phyloP scores from a whole-genome alignment of 2,329 filamentous ascomycete species.

The Coleophoma crateriformis region DNA sequence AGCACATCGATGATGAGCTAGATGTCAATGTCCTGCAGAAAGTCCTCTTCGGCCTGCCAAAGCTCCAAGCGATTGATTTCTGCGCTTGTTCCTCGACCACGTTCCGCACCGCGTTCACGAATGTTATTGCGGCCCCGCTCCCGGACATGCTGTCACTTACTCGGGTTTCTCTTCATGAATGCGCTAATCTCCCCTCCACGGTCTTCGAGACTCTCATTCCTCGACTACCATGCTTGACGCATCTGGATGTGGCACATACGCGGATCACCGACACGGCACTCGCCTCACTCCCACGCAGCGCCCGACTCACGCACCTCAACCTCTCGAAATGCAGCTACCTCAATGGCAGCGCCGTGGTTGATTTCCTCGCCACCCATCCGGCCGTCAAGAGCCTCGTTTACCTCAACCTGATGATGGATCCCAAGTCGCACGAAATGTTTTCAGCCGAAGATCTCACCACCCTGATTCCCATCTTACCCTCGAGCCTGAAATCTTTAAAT shows the following conservation, averaged over 20 bases:
- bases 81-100: slow-evolving; percentile 65
- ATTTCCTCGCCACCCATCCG: slow-evolving; percentile 67
- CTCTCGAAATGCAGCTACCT: slow-evolving; percentile 70
- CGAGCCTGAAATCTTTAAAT: slow-evolving; percentile 66
- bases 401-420: slow-evolving; percentile 68
- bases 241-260: slow-evolving; percentile 75
- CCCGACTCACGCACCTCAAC: slow-evolving; percentile 71
- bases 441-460: slow-evolving; percentile 58
- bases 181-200: slow-evolving; percentile 60
- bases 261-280: slow-evolving; percentile 69
- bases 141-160: slow-evolving; percentile 53
- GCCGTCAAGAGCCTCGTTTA: slow-evolving; percentile 63
- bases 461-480: slow-evolving; percentile 61
- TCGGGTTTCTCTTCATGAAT: slow-evolving; percentile 73
- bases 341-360: slow-evolving; percentile 58
- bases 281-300: slow-evolving; percentile 63
- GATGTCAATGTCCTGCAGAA: slow-evolving; percentile 63
- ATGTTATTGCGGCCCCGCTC: slow-evolving; percentile 34
- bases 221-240: slow-evolving; percentile 64
- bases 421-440: slow-evolving; percentile 66
- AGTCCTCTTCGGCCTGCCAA: slow-evolving; percentile 61
- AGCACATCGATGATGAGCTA: slow-evolving; percentile 75
- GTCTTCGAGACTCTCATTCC: slow-evolving; percentile 68
- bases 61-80: slow-evolving; percentile 66
- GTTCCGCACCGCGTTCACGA: slow-evolving; percentile 62